Base-by-base conservation (phyloP, 2,329 filamentous ascomycete genomes). In the Stagonosporopsis rhizophila region DNA sequence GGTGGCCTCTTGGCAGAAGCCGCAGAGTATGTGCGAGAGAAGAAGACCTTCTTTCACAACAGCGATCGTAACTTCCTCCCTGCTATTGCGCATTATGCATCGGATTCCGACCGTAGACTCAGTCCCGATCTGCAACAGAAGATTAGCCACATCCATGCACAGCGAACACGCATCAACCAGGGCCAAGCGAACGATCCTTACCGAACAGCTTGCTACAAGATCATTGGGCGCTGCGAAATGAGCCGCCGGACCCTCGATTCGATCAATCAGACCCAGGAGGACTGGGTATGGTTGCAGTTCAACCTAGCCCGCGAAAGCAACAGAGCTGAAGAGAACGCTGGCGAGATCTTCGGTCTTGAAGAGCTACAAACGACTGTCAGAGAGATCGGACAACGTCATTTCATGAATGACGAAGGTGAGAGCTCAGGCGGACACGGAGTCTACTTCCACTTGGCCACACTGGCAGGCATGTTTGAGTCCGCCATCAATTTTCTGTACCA, bases 191-290 rank as follows among this genome's bases (percentile, higher is more conserved):
- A 91, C 1, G 95, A 99, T 74, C 95, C 95, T 23, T 99, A 96
- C 80, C 88, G 92, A 50, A 93, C 96, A 87, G 93, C 94, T 44
- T 97, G 95, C 75, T 98, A 98, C 83, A 98, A 99, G 82, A 88
- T 99, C 59, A 89, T 99, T 66, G 95, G 96, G 41, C 92, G 86
- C 45, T 88, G 86, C 69, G 86, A 89, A 61, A 78, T 88, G 56
- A 79, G 76, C 44, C 80, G 81, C 39, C 80, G 85, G 51, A 85
- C 79, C 56, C 75, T 89, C 32, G 85, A 87, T 40, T 77, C 79
- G 4, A 80, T 88, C 58, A 83, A 79, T 38, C 83, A 85, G 68
- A 82, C 80, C 30, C 83, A 87, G 66, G 85, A 88, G 65, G 86
- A 89, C 64, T 89, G 85, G 85, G 81, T 87, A 60, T 89, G 86